Evolutionary conservation across 352 stramenopile species (phyloP), one percentile per base, ranked within the genome.

Genomic region (Pythium aphanidermatum): DNA sequence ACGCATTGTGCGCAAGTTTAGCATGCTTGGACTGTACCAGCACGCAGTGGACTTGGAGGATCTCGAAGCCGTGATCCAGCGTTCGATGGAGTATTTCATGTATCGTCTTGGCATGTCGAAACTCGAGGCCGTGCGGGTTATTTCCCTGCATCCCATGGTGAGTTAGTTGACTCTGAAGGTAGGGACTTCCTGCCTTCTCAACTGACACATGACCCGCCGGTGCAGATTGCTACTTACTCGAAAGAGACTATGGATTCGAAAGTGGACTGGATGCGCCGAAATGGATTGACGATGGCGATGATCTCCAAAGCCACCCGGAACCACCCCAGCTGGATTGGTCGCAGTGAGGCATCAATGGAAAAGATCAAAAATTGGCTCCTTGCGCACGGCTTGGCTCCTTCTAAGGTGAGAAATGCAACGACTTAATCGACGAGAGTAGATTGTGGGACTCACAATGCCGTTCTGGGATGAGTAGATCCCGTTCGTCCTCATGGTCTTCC

Each of bases 401-500:
- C 35, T 4, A 63, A 45, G 54, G 54, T 63, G n/a, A n/a, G n/a
- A n/a, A n/a, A n/a, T n/a, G n/a, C n/a, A n/a, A n/a, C n/a, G n/a
- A n/a, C n/a, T n/a, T n/a, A n/a, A n/a, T n/a, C n/a, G n/a, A n/a
- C n/a, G n/a, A n/a, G n/a, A n/a, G n/a, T n/a, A n/a, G n/a, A n/a
- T n/a, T n/a, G n/a, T n/a, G n/a, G n/a, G n/a, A n/a, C n/a, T n/a
- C n/a, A n/a, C n/a, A n/a, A n/a, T n/a, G n/a, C n/a, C n/a, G n/a
- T n/a, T 0, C 14, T 35, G 23, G 37, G 14, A 17, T 44, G 5
- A 1, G 13, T 30, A 86, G 74, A 63, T 86, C 13, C 39, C 60
- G n/a, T 86, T 78, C 51, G 28, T 84, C 19, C 65, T 82, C 31
- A 60, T 51, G 10, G 47, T 82, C 14, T 81, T 79, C 49, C 74